Conservation (phyloP, 2,329 filamentous ascomycete genomes). For the Cercospora sp. region DNA sequence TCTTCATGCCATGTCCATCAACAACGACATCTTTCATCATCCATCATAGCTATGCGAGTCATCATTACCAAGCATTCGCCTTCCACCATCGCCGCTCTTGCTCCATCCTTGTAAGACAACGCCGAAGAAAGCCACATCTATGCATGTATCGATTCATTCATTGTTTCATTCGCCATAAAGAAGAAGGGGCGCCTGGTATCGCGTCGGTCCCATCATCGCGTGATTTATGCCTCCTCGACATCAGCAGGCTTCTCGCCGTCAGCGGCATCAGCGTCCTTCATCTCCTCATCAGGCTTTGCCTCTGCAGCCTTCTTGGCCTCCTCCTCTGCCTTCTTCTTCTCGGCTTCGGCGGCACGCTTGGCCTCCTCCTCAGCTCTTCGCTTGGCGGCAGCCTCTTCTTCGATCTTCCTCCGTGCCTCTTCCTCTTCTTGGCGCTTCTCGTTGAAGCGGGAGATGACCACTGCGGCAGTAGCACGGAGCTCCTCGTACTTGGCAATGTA, state of each 20-base stretch:
- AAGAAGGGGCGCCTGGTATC: constrained; percentile 17
- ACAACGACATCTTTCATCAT: constrained; percentile 1
- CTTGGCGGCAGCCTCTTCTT: constrained; percentile 66
- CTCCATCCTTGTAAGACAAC: constrained; percentile 10
- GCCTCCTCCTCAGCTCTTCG: constrained; percentile 68
- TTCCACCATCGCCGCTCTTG: background rate
- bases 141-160: constrained; percentile 15
- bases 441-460: constrained; percentile 90
- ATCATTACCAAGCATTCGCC: constrained; percentile 22
- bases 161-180: constrained; percentile 2
- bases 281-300: constrained; percentile 52
- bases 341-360: constrained; percentile 74
- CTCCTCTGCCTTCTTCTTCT: constrained; percentile 55
- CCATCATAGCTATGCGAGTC: constrained; percentile 17
- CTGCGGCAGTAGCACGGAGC: constrained; percentile 84
- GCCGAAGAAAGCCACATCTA: constrained; percentile 14
- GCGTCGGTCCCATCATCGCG: constrained; percentile 4
- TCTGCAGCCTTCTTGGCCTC: constrained; percentile 48
- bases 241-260: constrained; percentile 31
- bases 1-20: background rate
- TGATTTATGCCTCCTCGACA: constrained; percentile 33
- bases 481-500: constrained; percentile 96
- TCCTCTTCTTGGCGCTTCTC: constrained; percentile 91
- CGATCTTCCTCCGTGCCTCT: constrained; percentile 63
- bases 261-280: constrained; percentile 56